Base-by-base conservation (phyloP, 495 filamentous ascomycete species). In the Hypomontagnella monticulosa region DNA sequence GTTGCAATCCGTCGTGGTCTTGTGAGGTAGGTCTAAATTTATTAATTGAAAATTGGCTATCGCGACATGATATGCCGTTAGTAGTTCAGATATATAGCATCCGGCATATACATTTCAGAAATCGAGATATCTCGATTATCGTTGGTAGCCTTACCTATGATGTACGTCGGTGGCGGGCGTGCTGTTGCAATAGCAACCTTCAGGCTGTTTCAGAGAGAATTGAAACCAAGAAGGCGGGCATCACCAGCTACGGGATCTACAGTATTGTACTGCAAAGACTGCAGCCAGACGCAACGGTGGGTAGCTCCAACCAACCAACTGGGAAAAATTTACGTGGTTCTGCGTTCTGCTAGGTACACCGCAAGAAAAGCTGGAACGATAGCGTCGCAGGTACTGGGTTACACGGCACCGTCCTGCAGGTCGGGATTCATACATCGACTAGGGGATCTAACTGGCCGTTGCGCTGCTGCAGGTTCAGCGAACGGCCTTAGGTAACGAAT, bases 331-430 rank as follows among this genome's bases (percentile, higher is more conserved):
- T 46, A 55, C 48, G 32, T 63, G 38, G 32, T 23, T 62, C 23
- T 67, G 71, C 37, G 32, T 23, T 59, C 23, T 67, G 71, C 37
- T 66, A 67, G 57, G 62, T 71, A 69, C 71, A 73, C 71, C 71
- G 71, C 69, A 73, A 73, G 63, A 66, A 64, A 42, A 41, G 27
- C 32, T 69, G 61, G 61, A 54, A 56, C 48, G 36, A 23, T 18
- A 40, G 23, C 32, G 54, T 66, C 27, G 50, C 50, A 58, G 52
- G 63, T 67, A 50, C 18, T 56, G 32, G 40, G 71, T 66, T 61
- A 60, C 61, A 66, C 57, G 42, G 23, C 52, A 50, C 41, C 41
- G 46, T 34, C 40, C 51, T 66, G 61, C 49, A 64, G 16, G 46
- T 48, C 36, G 52, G 50, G 67, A 53, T 61, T 62, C 43, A 44